These are phyloP conservation scores for Euphrasia confusa DNA, from an alignment of 257 asterid genomes.

Conservation along the genomic window DNA sequence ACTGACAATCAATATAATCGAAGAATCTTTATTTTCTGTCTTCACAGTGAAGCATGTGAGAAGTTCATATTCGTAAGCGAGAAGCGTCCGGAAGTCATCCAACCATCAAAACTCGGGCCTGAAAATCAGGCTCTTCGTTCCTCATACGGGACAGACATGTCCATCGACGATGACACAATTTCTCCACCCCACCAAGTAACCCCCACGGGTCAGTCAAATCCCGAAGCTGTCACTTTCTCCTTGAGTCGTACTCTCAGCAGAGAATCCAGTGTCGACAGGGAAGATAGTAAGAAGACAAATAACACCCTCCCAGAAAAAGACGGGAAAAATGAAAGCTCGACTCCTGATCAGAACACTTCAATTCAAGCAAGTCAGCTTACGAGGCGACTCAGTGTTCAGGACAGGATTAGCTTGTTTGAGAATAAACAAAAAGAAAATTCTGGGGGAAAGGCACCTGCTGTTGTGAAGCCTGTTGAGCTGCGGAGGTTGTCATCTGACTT, in stretches of 20 bases:
- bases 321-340: conserved; percentile 33
- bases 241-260: conserved; percentile 23
- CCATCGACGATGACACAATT: conserved; percentile 37
- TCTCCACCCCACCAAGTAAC: conserved; percentile 36
- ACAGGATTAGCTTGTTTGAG: conserved; percentile 80
- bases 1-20: background rate
- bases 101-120: conserved; percentile 38
- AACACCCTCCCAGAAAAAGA: conserved; percentile 26
- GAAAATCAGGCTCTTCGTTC: conserved; percentile 54
- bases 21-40: background rate
- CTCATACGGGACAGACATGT: conserved; percentile 54
- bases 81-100: conserved; percentile 55
- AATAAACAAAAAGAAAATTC: conserved; percentile 83
- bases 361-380: conserved; percentile 44
- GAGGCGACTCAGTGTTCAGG: conserved; percentile 89
- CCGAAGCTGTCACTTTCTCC: conserved; percentile 28
- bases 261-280: conserved; percentile 38
- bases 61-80: conserved; percentile 58
- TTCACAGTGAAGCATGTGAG: conserved; percentile 77
- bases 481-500: conserved; percentile 73
- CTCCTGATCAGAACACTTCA: conserved; percentile 28
- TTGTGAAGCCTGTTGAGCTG: conserved; percentile 60
- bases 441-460: conserved; percentile 52
- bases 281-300: conserved; percentile 23
- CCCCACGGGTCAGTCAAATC: conserved; percentile 25